A percentile compares a stretch with the other conserved stretches of the same genome.
Conservation (phyloP, 106 monocot genomes). For the Xerophyta viscosa region DNA sequence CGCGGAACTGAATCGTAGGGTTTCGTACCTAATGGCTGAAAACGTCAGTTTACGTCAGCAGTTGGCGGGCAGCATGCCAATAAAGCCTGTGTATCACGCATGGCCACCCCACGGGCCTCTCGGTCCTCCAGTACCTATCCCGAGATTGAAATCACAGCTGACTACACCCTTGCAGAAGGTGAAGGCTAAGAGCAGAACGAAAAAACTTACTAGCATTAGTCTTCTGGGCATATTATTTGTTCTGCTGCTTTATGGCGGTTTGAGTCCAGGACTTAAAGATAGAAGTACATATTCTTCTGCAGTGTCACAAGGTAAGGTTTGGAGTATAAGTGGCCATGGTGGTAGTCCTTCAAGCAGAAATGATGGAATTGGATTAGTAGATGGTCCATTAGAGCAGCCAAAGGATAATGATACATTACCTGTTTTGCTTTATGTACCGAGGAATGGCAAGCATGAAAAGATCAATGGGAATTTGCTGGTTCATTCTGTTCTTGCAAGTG, state of each 20-base stretch:
- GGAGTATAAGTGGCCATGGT: conserved; percentile 22
- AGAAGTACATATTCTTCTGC: no score
- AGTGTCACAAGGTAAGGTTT: conserved; percentile 27
- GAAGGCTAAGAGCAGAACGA: conserved; percentile 38
- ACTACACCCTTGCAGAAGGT: conserved; percentile 21
- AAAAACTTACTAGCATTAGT: conserved; percentile 58
- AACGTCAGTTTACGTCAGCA: conserved; percentile 42
- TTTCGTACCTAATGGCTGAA: conserved; percentile 56
- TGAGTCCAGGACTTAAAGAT: conserved; percentile 15
- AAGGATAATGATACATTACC: conserved; percentile 60
- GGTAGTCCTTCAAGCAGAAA: not conserved
- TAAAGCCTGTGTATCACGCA: conserved; percentile 40
- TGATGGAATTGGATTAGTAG: conserved; percentile 5
- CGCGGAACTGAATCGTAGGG: conserved; percentile 49
- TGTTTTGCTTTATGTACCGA: conserved; percentile 81
- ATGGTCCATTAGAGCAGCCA: conserved; percentile 4
- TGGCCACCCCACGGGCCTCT: conserved; percentile 46
- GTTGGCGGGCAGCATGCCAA: conserved; percentile 3
- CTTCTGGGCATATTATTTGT: conserved; percentile 46
- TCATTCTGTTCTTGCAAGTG: conserved; percentile 85
- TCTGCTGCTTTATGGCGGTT: conserved; percentile 2
- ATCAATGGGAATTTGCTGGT: conserved; percentile 95
- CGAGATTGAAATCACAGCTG: conserved; percentile 57
- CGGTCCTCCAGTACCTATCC: conserved; percentile 71
- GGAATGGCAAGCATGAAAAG: conserved; percentile 86